These are phyloP conservation scores for Fomitopsis schrenkii DNA, from an alignment of 1,284 basidiomycete genomes.

Conservation along the genomic window DNA sequence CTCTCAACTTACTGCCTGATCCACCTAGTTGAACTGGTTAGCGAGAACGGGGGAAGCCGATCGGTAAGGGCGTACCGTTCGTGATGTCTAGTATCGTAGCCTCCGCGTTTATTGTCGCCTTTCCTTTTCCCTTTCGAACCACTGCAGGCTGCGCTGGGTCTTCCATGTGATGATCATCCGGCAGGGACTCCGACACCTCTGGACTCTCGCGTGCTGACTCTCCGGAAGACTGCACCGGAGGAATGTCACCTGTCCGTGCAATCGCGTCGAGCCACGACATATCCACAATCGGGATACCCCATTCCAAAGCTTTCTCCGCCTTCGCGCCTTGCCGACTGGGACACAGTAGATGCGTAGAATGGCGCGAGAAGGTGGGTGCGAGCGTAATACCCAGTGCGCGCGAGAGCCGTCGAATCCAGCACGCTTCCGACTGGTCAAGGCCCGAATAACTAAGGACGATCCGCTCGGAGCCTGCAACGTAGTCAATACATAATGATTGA, in stretches of 20 bases:
- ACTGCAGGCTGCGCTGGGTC: not conserved
- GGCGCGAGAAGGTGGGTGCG: conserved; percentile 53
- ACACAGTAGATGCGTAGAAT: conserved; percentile 70
- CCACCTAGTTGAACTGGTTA: not conserved
- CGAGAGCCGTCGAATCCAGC: conserved; percentile 56
- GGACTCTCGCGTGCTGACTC: not conserved
- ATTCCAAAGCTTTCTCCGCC: conserved; percentile 68
- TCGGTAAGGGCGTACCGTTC: conserved; percentile 14
- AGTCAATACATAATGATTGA: conserved; percentile 4
- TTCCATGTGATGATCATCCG: not conserved
- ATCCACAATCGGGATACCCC: conserved; percentile 60
- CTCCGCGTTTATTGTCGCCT: conserved; percentile 18
- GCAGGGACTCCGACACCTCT: not conserved
- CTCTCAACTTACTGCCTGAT: not conserved
- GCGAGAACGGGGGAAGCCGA: not conserved
- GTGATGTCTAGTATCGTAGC: conserved; percentile 33
- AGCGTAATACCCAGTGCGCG: conserved; percentile 57
- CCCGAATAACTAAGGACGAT: conserved; percentile 67
- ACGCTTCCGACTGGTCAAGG: conserved; percentile 58
- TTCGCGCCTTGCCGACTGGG: conserved; percentile 64
- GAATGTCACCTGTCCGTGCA: conserved; percentile 43
- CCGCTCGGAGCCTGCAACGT: conserved; percentile 42
- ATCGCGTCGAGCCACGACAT: conserved; percentile 60
- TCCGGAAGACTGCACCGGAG: conserved; percentile 1
- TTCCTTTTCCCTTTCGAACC: conserved; percentile 26